Conservation (phyloP, 2,329 filamentous ascomycete genomes). For the Endoconidiophora laricicola region DNA sequence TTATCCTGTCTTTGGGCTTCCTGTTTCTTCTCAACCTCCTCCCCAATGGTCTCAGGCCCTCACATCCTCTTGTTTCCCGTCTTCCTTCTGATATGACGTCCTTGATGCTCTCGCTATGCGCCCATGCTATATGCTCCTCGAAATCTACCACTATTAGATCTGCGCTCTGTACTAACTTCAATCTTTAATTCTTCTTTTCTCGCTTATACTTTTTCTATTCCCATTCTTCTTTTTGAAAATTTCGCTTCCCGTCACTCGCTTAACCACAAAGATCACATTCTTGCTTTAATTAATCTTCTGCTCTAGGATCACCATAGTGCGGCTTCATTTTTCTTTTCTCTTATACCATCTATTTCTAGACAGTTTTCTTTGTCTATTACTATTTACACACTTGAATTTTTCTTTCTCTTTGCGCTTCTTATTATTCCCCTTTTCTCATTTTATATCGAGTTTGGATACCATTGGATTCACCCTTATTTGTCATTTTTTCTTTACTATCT, state of each 20-base stretch:
- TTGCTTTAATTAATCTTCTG: too few relatives aligned
- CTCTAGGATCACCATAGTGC: not conserved
- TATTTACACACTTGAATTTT: not conserved
- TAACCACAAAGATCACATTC: too few relatives aligned
- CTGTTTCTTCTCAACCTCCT: not conserved
- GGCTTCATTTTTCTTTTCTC: not conserved
- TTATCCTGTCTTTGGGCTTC: not conserved
- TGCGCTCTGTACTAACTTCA: slow-evolving; percentile 8
- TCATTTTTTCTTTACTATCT: not conserved
- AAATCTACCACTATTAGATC: slow-evolving; percentile 5
- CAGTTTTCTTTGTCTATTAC: not conserved
- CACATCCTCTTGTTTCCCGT: slow-evolving; percentile 2
- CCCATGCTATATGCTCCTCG: slow-evolving; percentile 5
- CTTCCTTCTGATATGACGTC: slow-evolving; percentile 10
- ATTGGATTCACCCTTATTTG: not conserved
- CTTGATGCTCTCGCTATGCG: slow-evolving; percentile 7
- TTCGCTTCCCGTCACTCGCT: not conserved
- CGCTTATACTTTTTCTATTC: not conserved
- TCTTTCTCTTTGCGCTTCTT: not conserved
- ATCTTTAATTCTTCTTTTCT: not conserved
- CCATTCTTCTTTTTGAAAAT: not conserved
- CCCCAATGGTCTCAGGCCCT: not conserved
- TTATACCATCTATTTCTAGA: not conserved
- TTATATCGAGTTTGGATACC: slow-evolving; percentile 3
- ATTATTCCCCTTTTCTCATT: not conserved